A percentile compares a stretch with the other conserved stretches of the same genome.
These are phyloP conservation scores for peach (Prunus persica) DNA, from an alignment of 306 rosid species.

Conservation along the genomic window DNA sequence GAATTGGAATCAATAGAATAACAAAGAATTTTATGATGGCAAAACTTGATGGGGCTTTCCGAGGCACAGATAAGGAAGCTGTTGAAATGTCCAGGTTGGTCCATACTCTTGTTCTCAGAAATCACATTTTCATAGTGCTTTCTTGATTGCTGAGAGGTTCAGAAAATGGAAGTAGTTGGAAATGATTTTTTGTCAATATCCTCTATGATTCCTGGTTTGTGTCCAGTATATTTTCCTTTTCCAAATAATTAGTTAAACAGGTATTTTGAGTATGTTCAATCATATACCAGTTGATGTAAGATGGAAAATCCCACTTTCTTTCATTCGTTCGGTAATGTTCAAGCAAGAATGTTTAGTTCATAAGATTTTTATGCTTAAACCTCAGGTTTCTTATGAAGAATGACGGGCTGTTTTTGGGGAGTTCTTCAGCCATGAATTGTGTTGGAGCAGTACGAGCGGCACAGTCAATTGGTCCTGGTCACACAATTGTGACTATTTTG, in stretches of 20 bases:
- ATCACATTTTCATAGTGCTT: slow-evolving; percentile 1
- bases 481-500: slow-evolving; percentile 83
- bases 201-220: background rate
- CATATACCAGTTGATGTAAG: background rate
- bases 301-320: background rate
- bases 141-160: background rate
- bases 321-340: background rate
- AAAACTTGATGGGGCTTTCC: slow-evolving; percentile 81
- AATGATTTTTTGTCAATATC: background rate
- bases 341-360: background rate
- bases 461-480: slow-evolving; percentile 74
- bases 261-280: background rate
- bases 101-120: slow-evolving; percentile 3
- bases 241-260: background rate
- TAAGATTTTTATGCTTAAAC: background rate
- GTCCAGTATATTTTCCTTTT: background rate
- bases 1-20: slow-evolving; percentile 82
- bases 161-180: background rate
- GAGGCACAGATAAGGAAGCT: slow-evolving; percentile 80
- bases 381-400: slow-evolving; percentile 75
- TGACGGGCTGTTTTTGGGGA: slow-evolving; percentile 82
- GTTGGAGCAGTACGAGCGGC: slow-evolving; percentile 90
- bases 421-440: slow-evolving; percentile 92
- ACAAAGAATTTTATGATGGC: slow-evolving; percentile 76
- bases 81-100: slow-evolving; percentile 90